Evolutionary conservation across 2,329 filamentous ascomycete species (phyloP).

Genomic region (Fusarium tanahbumbuense): DNA sequence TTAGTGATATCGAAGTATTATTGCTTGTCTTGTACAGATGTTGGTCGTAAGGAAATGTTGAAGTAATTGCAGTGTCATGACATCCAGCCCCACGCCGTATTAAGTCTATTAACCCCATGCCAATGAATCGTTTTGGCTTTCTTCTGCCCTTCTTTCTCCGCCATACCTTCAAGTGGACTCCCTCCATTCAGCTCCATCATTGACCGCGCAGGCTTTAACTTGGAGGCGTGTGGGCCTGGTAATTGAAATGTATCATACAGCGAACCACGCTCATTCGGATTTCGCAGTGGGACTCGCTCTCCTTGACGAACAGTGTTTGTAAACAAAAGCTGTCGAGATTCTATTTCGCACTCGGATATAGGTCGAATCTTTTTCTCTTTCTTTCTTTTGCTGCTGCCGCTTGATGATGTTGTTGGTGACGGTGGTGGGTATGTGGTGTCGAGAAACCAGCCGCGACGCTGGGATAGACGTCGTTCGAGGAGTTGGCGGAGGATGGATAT

Average conservation of each 20-base stretch:
- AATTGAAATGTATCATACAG: constrained; percentile 45
- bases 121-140: constrained; percentile 45
- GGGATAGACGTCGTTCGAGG: constrained; percentile 23
- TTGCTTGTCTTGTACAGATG: background rate
- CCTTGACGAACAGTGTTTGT: constrained; percentile 6
- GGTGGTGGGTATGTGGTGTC: constrained; percentile 22
- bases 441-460: constrained; percentile 31
- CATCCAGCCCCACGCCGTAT: constrained; percentile 48
- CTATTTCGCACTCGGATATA: constrained; percentile 33
- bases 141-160: constrained; percentile 20
- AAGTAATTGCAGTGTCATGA: constrained; percentile 28
- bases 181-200: constrained; percentile 46
- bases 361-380: constrained; percentile 5
- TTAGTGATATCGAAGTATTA: background rate
- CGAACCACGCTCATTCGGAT: constrained; percentile 32
- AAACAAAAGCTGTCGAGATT: constrained; percentile 35
- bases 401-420: constrained; percentile 12
- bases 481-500: constrained; percentile 37
- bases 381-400: constrained; percentile 4
- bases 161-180: constrained; percentile 24
- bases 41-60: background rate
- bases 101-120: constrained; percentile 47
- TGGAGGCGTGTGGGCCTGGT: constrained; percentile 33
- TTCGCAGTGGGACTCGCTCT: constrained; percentile 37
- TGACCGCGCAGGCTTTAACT: constrained; percentile 39